phyloP scores from a whole-genome alignment of 805 yeast species.

The Torulaspora franciscae region DNA sequence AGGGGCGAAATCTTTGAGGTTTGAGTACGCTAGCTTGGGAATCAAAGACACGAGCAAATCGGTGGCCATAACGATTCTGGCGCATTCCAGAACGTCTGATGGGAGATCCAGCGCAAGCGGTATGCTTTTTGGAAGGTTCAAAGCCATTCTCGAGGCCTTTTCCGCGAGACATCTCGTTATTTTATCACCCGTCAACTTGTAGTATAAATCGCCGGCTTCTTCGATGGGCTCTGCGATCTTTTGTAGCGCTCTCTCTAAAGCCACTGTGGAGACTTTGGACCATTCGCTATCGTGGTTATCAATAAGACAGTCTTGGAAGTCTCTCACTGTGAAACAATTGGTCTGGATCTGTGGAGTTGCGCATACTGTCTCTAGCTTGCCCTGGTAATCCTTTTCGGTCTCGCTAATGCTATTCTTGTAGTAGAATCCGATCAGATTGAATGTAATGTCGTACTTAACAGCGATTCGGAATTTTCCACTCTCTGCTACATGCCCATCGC shows the following conservation, averaged over 20 bases:
- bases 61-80: constrained; percentile 37
- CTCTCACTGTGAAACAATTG: constrained; percentile 31
- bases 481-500: constrained; percentile 24
- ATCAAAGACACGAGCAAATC: constrained; percentile 46
- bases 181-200: constrained; percentile 41
- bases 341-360: constrained; percentile 6
- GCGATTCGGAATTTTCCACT: constrained; percentile 20
- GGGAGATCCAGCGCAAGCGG: constrained; percentile 30
- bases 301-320: constrained; percentile 32
- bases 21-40: constrained; percentile 40
- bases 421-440: constrained; percentile 26
- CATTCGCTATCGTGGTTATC: constrained; percentile 28
- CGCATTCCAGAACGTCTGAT: constrained; percentile 35
- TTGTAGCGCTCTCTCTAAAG: constrained; percentile 27
- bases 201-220: constrained; percentile 44
- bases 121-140: constrained; percentile 39
- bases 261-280: constrained; percentile 16
- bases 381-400: constrained; percentile 24
- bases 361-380: background rate
- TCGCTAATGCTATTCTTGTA: constrained; percentile 12
- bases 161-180: constrained; percentile 38
- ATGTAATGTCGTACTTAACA: constrained; percentile 24
- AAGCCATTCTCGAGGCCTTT: constrained; percentile 38
- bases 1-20: constrained; percentile 19
- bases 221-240: constrained; percentile 39